Conservation (phyloP, 169 alveolate genomes). For the Plasmodium falciparum region DNA sequence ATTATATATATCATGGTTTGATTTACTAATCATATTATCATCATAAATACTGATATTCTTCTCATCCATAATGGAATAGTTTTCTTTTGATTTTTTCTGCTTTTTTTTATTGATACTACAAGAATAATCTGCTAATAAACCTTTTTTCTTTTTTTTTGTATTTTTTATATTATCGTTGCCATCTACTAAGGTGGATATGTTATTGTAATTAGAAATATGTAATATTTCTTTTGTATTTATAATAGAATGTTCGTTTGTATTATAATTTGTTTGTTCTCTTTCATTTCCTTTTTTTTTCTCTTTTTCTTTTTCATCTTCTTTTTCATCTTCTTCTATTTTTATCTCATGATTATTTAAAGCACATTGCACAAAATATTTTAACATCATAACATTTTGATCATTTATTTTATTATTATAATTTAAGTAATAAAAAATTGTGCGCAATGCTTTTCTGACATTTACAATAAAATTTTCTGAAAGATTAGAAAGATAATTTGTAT, state of each 20-base stretch:
- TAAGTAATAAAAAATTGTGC: neutral
- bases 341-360: neutral
- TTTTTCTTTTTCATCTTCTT: neutral
- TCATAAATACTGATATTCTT: neutral
- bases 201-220: no score
- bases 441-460: neutral
- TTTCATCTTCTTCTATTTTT: neutral
- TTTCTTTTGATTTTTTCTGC: slow-evolving; percentile 8
- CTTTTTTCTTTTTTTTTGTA: slow-evolving; percentile 2
- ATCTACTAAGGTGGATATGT: neutral
- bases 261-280: no score
- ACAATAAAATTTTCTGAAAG: neutral
- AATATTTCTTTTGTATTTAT: no score
- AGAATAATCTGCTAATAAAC: slow-evolving; percentile 1
- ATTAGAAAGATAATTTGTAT: neutral
- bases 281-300: neutral
- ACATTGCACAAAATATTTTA: no score
- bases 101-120: slow-evolving; percentile 3
- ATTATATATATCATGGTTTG: no score
- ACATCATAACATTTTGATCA: no score
- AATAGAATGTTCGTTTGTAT: no score
- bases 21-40: neutral
- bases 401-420: neutral
- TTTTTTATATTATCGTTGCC: neutral
- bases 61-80: neutral